Evolutionary conservation across 2,329 filamentous ascomycete species (phyloP).

Genomic region (Lasiodiplodia citricola): DNA sequence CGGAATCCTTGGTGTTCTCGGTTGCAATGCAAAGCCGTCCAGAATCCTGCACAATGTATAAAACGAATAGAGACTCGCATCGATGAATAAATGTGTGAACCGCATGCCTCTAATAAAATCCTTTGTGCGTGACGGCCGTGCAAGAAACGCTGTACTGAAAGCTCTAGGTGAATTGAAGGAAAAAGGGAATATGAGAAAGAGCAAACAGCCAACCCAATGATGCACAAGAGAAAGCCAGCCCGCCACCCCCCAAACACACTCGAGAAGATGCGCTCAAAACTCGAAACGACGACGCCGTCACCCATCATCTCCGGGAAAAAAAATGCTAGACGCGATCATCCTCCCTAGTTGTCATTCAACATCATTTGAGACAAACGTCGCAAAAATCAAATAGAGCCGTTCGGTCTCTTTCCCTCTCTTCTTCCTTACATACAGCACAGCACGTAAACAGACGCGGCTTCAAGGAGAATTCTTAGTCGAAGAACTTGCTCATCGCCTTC

Average conservation of each 20-base stretch:
- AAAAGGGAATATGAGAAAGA: not conserved
- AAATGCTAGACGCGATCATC: not conserved
- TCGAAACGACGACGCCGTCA: not conserved
- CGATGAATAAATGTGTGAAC: not conserved
- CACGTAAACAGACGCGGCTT: not conserved
- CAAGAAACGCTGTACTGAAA: not conserved
- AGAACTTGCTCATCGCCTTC: constrained; percentile 78
- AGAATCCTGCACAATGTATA: not conserved
- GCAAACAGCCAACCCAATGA: not conserved
- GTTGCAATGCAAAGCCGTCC: too few relatives aligned
- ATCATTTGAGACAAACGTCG: not conserved
- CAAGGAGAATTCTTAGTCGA: constrained; percentile 46
- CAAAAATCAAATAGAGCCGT: not conserved
- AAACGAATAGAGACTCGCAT: not conserved
- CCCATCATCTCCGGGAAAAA: not conserved
- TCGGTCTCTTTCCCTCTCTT: not conserved
- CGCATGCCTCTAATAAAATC: not conserved
- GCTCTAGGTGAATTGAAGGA: not conserved
- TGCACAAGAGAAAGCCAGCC: not conserved
- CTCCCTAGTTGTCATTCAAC: not conserved
- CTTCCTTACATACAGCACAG: not conserved
- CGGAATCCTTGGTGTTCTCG: not conserved
- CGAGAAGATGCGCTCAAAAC: not conserved
- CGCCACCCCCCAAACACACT: not conserved
- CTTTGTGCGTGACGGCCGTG: constrained; percentile 4